Base-by-base conservation (phyloP, 176 grass and related monocot genomes). In the Secale cereale region DNA sequence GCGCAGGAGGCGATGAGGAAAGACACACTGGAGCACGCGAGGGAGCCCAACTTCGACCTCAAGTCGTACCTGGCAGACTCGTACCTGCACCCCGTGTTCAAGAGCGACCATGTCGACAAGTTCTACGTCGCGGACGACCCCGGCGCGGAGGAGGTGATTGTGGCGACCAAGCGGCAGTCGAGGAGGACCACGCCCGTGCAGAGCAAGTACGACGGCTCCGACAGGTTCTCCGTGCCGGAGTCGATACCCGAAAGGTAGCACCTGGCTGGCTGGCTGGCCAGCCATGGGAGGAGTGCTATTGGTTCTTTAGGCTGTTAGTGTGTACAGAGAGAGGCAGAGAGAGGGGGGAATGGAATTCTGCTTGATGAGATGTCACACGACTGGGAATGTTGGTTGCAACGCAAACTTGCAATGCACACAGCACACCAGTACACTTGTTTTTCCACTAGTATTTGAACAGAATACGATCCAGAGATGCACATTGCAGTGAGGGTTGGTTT, bases 1-100 rank as follows among this genome's bases (percentile, higher is more conserved):
- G 32, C 4, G 27, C 86, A 99, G 97, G 97, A 99, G 88, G 97
- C 97, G 26, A 99, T 96, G 97, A 92, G 85, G 91, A 98, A 96
- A 68, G 97, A 99, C 74, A 99, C 91, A 8, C 69, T 99, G 14
- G 97, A 99, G 77, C 90, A 60, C 5, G 93, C 97, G 6, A 93
- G 89, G 85, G 97, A 99, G 78, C 97, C 97, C n/a, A 99, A 79
- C 60, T 82, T 99, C 0, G 91, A 99, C 29, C 70, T 99, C 22
- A 99, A 91, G 77, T 43, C 81, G 2, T 99, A 96, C 86, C 81
- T 99, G 83, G 70, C 82, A 0, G 85, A 86, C 54, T 66, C 93
- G 4, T 98, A 98, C 50, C 77, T 88, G 32, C 93, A 98, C 52
- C 97, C 97, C 7, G 97, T 98, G 22, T 98, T 98, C 89, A 98